Evolutionary conservation across 208 protist genomes (phyloP), one percentile per base, ranked within the genome.

Genomic region (Crithidia brevicula): DNA sequence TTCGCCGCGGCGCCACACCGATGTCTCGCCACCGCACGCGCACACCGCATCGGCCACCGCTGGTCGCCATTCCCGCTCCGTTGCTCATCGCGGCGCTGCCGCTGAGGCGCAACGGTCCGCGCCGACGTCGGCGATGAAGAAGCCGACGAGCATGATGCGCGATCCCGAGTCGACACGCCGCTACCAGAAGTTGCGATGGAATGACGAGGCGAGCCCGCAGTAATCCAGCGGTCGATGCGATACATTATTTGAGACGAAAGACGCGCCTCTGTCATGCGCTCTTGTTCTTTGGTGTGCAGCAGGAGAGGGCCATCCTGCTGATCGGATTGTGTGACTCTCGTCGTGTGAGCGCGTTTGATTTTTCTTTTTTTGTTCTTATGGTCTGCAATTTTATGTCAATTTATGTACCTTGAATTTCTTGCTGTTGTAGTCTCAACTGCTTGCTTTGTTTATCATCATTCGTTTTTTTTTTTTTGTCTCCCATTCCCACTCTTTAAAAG

Each of bases 151-250:
- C 33, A 76, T 76, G 70, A 20, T 76, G 54, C 70, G 70, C 56
- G 38, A 76, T 49, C 63, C 70, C 0, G 70, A 76, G 43, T 33
- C 47, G 34, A 76, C 62, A 4, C 70, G 70, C 1, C 70, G 70
- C 43, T 76, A 53, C 56, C 70, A 76, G 30, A 68, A 59, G 30
- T 38, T 76, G 33, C 62, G 52, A 20, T 76, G 70, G 70, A 43
- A 70, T 18, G 70, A 76, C 46, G 69, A 69, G 49, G 36, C 57
- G 31, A 60, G 49, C 13, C 28, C 25, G 15, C 43, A 59, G 16
- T 68, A 50, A 18, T 38, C n/a, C n/a, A n/a, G n/a, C n/a, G n/a
- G n/a, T n/a, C n/a, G n/a, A n/a, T n/a, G n/a, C n/a, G n/a, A n/a
- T n/a, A n/a, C n/a, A n/a, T n/a, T n/a, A n/a, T n/a, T n/a, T n/a